These are phyloP conservation scores for Penicillium paneum DNA, from an alignment of 2,329 filamentous ascomycete genomes.

Conservation along the genomic window DNA sequence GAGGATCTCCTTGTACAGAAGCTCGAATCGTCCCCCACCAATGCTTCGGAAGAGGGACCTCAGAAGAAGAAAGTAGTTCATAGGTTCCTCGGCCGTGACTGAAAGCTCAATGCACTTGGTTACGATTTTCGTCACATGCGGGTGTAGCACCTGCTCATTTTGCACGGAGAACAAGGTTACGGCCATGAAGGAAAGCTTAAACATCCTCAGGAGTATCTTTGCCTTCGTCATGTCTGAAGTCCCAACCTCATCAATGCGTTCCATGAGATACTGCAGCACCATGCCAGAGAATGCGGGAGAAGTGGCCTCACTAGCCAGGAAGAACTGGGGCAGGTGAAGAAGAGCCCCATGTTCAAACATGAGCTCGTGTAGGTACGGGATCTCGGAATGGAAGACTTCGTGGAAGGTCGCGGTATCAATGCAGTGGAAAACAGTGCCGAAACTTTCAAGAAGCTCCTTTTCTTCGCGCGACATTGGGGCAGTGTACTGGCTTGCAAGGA, in stretches of 20 bases:
- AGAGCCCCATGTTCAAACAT: constrained; percentile 95
- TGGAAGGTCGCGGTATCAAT: constrained; percentile 98
- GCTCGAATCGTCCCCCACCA: constrained; percentile 93
- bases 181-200: constrained; percentile 99
- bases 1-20: constrained; percentile 96
- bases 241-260: constrained; percentile 90
- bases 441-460: constrained; percentile 94
- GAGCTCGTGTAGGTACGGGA: constrained; percentile 93
- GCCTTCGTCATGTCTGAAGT: constrained; percentile 89
- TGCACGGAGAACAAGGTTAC: constrained; percentile 92
- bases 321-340: constrained; percentile 94
- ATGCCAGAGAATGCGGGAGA: constrained; percentile 97
- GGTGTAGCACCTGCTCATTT: constrained; percentile 92
- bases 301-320: constrained; percentile 96
- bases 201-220: constrained; percentile 85
- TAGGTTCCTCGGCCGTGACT: constrained; percentile 91
- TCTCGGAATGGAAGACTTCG: constrained; percentile 96
- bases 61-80: constrained; percentile 96
- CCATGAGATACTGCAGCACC: constrained; percentile 96
- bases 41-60: constrained; percentile 94
- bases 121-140: constrained; percentile 95
- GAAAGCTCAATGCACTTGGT: constrained; percentile 96
- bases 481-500: constrained; percentile 93
- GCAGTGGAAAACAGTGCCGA: constrained; percentile 96
- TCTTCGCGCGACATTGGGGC: constrained; percentile 92